Evolutionary conservation across 2,329 filamentous ascomycete species (phyloP), one percentile per base, ranked within the genome.

Genomic region (Beauveria sp.): DNA sequence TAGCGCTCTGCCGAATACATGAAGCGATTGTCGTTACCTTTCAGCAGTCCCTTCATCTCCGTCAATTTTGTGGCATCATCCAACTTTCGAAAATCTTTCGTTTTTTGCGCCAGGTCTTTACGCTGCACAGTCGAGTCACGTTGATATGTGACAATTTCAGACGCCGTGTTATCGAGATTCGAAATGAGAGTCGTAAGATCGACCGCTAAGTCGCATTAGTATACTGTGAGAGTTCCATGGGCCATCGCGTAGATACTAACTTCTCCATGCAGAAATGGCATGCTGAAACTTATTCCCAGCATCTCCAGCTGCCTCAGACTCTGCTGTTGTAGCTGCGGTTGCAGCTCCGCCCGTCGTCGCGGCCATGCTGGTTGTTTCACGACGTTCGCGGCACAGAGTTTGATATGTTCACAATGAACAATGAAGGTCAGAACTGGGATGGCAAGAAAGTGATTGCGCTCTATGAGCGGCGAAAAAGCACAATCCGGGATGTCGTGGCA

Each of bases 31-130:
- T 22, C 2, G 5, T 52, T 72, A 92, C 91, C 88, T 81, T 96
- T 97, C 63, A 99, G 77, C 56, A 99, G 77, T 45, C 86, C 86
- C 76, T 98, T 99, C 78, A 96, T 87, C 74, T 99, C 95, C 5
- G 81, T 80, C 60, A 99, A 77, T 75, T 98, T 99, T 62, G 84
- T 85, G 12, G 88, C 79, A 79, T 99, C 92, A 68, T 98, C 93
- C 12, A 96, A 83, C 74, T 97, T 98, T 64, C 93, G 83, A 69
- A 98, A 99, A 69, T 98, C 93, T 71, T 99, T 99, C 1, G 95
- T 99, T 81, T 97, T 98, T 72, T 97, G 93, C n/a, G 96, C 95
- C 22, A 99, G 80, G 64, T 99, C 96, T 73, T 99, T 99, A 59
- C 95, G 85, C 73, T 99, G 93, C 0, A 97, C 88, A 5, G 96